A percentile compares a stretch with the other conserved stretches of the same genome.
These are phyloP conservation scores for Xerocomellus amylosporus DNA, from an alignment of 768 basidiomycete genomes.

Conservation along the genomic window DNA sequence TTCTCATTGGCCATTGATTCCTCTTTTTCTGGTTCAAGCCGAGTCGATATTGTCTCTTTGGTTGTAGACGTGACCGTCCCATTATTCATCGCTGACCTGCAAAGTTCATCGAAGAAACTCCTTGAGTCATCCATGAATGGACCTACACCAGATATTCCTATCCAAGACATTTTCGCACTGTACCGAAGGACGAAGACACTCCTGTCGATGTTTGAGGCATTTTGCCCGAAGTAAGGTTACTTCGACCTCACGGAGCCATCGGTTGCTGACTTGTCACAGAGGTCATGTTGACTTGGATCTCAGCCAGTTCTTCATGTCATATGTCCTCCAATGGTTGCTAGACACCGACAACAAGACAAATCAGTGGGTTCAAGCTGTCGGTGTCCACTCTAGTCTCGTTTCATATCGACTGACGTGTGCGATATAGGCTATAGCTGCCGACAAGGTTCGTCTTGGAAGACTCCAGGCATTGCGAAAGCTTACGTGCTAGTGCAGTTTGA, in stretches of 20 bases:
- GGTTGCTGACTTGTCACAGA: constrained; percentile 33
- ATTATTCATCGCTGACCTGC: constrained; percentile 61
- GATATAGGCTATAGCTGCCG: constrained; percentile 71
- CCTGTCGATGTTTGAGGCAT: constrained; percentile 76
- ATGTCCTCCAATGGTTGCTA: constrained; percentile 85
- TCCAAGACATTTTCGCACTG: constrained; percentile 85
- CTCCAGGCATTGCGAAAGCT: not conserved
- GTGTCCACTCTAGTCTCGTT: constrained; percentile 31
- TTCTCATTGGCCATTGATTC: not conserved
- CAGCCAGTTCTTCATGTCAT: constrained; percentile 78
- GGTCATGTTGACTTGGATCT: constrained; percentile 64
- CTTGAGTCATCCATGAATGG: constrained; percentile 85
- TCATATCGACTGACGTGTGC: constrained; percentile 6
- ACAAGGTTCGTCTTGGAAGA: constrained; percentile 53
- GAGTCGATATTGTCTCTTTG: constrained; percentile 73
- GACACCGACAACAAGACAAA: constrained; percentile 86
- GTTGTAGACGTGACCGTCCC: constrained; percentile 69
- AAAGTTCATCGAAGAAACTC: constrained; percentile 66
- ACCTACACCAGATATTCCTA: constrained; percentile 82
- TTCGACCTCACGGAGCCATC: not conserved
- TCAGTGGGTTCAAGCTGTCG: constrained; percentile 90
- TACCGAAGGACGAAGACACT: constrained; percentile 77
- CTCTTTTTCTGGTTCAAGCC: constrained; percentile 36
- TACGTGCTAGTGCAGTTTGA: constrained; percentile 53
- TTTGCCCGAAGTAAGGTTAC: constrained; percentile 66